Evolutionary conservation across 164 flowering plant genomes (phyloP).

Genomic region (Saururus chinensis): DNA sequence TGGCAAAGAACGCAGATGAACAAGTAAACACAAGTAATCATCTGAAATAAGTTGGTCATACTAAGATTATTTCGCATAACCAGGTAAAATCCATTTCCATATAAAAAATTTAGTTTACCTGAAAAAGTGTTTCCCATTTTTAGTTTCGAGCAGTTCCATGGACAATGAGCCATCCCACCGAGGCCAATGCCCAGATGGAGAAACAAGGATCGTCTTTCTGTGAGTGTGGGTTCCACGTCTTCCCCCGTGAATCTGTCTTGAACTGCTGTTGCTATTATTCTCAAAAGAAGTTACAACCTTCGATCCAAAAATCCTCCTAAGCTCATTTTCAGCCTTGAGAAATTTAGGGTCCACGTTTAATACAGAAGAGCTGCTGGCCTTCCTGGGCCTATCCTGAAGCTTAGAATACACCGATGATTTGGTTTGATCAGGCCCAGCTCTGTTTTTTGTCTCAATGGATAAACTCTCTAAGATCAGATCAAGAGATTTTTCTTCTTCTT

Average conservation of each 20-base stretch:
- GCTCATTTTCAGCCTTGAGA: conserved; percentile 80
- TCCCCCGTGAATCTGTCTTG: conserved; percentile 63
- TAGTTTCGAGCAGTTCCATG: conserved; percentile 75
- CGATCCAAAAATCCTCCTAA: conserved; percentile 84
- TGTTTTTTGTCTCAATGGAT: conserved; percentile 23
- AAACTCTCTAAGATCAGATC: conserved; percentile 38
- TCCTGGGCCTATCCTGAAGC: conserved; percentile 9
- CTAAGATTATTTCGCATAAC: neutral
- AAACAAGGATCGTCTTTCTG: conserved; percentile 59
- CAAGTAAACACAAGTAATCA: neutral
- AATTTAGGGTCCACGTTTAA: conserved; percentile 65
- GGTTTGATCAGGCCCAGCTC: conserved; percentile 12
- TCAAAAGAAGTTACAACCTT: conserved; percentile 85
- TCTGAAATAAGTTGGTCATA: neutral
- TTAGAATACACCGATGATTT: conserved; percentile 15
- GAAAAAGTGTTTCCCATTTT: conserved; percentile 50
- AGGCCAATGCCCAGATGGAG: conserved; percentile 74
- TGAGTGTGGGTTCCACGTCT: conserved; percentile 52
- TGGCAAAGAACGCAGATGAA: too few species aligned
- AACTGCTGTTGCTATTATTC: conserved; percentile 44
- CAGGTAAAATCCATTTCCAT: neutral
- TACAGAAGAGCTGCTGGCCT: conserved; percentile 22
- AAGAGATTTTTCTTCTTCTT: conserved; percentile 19
- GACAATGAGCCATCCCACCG: conserved; percentile 89
- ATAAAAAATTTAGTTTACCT: conserved; percentile 25